Conservation (phyloP, 257 asterid species). For the Nicotiana tomentosiformis region DNA sequence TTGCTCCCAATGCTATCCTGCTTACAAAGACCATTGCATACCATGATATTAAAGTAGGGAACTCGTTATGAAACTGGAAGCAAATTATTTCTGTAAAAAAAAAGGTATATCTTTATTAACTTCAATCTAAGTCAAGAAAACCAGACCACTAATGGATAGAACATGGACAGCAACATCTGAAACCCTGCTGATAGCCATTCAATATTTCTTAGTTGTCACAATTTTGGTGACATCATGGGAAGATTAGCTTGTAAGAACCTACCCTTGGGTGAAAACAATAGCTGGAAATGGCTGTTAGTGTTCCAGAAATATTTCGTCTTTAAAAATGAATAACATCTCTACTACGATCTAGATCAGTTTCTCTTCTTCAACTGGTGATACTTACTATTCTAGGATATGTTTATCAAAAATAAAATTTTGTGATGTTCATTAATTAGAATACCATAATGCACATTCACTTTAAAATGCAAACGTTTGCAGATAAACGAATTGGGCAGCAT, state of each 20-base stretch:
- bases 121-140: background rate
- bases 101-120: background rate
- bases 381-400: background rate
- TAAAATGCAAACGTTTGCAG: background rate
- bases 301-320: background rate
- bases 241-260: background rate
- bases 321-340: background rate
- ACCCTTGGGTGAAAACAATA: background rate
- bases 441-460: background rate
- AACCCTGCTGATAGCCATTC: background rate
- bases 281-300: background rate
- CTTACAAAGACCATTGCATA: background rate
- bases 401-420: background rate
- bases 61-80: background rate
- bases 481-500: background rate
- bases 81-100: background rate
- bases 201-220: background rate
- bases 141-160: background rate
- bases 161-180: background rate
- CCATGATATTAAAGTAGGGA: background rate
- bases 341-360: background rate
- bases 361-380: background rate
- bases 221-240: background rate
- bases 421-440: background rate
- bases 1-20: background rate